phyloP scores from a whole-genome alignment of 768 basidiomycete genomes.

The Lactarius psammicola region DNA sequence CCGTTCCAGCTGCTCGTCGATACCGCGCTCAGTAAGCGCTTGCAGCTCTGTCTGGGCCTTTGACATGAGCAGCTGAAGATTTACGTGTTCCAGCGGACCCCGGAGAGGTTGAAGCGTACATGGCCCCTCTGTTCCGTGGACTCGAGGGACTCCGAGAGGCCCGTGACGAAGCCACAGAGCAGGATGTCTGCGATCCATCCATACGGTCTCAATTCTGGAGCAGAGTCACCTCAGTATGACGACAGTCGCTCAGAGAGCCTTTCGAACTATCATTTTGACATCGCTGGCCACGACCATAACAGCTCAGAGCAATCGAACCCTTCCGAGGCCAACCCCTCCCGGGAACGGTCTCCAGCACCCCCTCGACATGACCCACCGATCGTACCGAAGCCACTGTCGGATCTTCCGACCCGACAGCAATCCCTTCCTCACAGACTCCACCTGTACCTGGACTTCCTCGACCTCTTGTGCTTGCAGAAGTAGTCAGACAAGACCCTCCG shows the following conservation, averaged over 20 bases:
- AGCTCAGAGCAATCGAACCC: neutral
- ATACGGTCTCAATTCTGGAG: neutral
- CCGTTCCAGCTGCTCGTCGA: slow-evolving; percentile 23
- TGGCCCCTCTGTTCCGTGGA: slow-evolving; percentile 17
- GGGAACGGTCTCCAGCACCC: neutral
- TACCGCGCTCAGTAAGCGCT: slow-evolving; percentile 21
- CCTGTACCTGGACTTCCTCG: neutral
- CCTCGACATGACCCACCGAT: neutral
- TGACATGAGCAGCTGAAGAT: slow-evolving; percentile 7
- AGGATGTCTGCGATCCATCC: neutral
- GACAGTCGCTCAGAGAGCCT: slow-evolving; percentile 16
- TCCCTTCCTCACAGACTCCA: neutral
- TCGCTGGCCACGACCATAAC: neutral
- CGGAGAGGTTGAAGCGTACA: neutral
- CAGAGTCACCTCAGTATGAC: neutral
- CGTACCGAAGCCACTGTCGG: no score
- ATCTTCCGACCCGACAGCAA: neutral
- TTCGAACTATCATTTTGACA: slow-evolving; percentile 19
- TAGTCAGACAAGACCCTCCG: neutral
- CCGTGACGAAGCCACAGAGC: neutral
- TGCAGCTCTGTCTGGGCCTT: slow-evolving; percentile 4
- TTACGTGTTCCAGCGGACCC: neutral
- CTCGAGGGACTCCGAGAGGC: neutral
- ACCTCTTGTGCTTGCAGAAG: neutral
- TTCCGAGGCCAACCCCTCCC: neutral